Conservation (phyloP, 2,329 filamentous ascomycete species). For the Cordyceps cicadae region DNA sequence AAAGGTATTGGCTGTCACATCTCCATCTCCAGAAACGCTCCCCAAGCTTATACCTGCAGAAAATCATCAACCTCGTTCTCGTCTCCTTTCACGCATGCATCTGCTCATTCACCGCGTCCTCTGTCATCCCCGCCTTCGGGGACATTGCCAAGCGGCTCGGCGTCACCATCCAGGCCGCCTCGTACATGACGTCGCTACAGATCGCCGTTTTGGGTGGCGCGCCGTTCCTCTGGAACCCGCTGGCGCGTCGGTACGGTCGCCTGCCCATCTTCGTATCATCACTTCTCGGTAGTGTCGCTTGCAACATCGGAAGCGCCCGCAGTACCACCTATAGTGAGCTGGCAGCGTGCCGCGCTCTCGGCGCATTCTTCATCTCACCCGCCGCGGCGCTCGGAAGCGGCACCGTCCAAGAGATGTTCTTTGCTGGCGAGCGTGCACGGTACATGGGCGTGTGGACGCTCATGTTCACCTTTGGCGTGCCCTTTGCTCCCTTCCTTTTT, state of each 20-base stretch:
- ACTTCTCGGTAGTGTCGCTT: not conserved
- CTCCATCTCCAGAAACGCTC: not conserved
- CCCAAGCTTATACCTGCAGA: not conserved
- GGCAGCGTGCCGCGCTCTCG: constrained; percentile 1
- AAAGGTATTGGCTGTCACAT: not conserved
- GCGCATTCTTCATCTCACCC: constrained; percentile 4
- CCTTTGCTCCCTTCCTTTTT: constrained; percentile 3
- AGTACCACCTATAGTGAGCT: not conserved
- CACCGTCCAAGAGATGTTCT: constrained; percentile 6
- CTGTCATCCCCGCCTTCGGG: constrained; percentile 2
- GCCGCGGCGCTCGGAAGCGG: constrained; percentile 2
- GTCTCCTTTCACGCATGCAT: not conserved
- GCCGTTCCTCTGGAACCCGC: not conserved
- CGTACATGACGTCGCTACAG: constrained; percentile 5
- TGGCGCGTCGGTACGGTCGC: not conserved
- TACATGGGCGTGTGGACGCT: constrained; percentile 8
- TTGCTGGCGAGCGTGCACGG: not conserved
- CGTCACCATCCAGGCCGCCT: constrained; percentile 1
- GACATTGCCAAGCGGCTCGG: not conserved
- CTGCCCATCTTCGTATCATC: not conserved
- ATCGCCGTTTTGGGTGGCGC: not conserved
- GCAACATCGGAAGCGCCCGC: not conserved
- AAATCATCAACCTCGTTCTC: constrained; percentile 1
- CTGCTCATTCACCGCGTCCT: constrained; percentile 4
- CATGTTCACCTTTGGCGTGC: constrained; percentile 1